Evolutionary conservation across 169 alveolate genomes (phyloP).

Genomic region (Cryptosporidium meleagridis): DNA sequence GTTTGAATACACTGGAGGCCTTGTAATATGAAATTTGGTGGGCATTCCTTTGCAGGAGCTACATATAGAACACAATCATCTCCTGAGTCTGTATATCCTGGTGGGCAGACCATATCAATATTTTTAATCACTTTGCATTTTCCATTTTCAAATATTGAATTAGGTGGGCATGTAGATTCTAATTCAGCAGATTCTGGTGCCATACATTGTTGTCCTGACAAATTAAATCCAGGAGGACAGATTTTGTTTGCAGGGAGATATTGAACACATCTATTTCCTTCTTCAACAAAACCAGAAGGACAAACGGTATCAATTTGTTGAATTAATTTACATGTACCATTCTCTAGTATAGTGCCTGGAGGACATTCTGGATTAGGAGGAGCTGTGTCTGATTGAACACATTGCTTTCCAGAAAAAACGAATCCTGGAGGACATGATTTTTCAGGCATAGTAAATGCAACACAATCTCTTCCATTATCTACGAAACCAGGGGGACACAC

Average conservation of each 20-base stretch:
- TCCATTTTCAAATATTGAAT: constrained; percentile 62
- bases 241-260: constrained; percentile 72
- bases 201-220: constrained; percentile 73
- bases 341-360: constrained; percentile 69
- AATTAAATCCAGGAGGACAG: constrained; percentile 73
- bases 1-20: constrained; percentile 72
- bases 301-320: constrained; percentile 72
- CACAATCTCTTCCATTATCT: constrained; percentile 75
- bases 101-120: constrained; percentile 74
- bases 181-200: constrained; percentile 73
- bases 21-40: constrained; percentile 65
- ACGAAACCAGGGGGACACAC: constrained; percentile 75
- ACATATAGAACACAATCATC: constrained; percentile 74
- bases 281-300: constrained; percentile 74
- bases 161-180: constrained; percentile 69
- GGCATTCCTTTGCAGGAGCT: constrained; percentile 75
- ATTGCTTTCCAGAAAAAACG: constrained; percentile 66
- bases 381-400: constrained; percentile 74
- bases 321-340: constrained; percentile 74
- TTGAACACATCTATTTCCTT: constrained; percentile 74
- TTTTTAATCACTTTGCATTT: constrained; percentile 69
- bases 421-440: constrained; percentile 71
- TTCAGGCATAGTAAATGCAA: constrained; percentile 66
- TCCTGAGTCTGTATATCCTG: constrained; percentile 74
- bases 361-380: constrained; percentile 76